Conservation (phyloP, 2,329 filamentous ascomycete genomes). For the Aureobasidium mangrovei region DNA sequence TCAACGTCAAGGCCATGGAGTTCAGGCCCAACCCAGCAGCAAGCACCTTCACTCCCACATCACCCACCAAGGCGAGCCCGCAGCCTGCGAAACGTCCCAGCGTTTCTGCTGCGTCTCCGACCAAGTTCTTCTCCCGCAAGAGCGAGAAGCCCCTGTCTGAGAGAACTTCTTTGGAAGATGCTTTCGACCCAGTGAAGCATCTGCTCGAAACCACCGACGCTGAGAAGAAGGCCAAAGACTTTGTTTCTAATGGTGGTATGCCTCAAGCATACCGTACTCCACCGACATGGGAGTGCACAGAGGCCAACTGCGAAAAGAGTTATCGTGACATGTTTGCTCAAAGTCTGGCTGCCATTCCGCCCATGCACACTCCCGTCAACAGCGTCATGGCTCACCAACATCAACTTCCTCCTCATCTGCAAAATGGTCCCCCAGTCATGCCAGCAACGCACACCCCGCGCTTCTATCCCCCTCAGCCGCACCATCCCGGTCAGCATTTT, state of each 20-base stretch:
- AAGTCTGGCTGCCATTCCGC: conserved; percentile 46
- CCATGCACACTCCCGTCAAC: conserved; percentile 49
- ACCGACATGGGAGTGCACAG: conserved; percentile 71
- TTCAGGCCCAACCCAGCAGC: conserved; percentile 82
- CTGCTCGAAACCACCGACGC: conserved; percentile 52
- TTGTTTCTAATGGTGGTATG: conserved; percentile 71
- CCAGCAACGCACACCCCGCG: conserved; percentile 65
- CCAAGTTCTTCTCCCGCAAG: conserved; percentile 58
- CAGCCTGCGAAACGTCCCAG: conserved; percentile 24
- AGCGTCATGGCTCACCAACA: conserved; percentile 72
- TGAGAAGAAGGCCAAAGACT: conserved; percentile 49
- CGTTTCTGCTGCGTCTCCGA: conserved; percentile 27
- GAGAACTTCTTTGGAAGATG: conserved; percentile 43
- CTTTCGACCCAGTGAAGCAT: conserved; percentile 59
- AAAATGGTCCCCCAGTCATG: conserved; percentile 61
- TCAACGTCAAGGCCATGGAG: conserved; percentile 59
- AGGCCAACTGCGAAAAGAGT: conserved; percentile 64
- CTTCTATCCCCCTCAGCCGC: conserved; percentile 66
- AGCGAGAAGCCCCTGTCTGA: conserved; percentile 58
- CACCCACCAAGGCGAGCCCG: conserved; percentile 42
- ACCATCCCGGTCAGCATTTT: conserved; percentile 62
- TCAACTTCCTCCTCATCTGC: conserved; percentile 74
- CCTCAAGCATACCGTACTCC: conserved; percentile 74
- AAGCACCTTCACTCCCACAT: conserved; percentile 68
- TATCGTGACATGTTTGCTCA: conserved; percentile 76